Conservation (phyloP, 306 rosid genomes). For the Glycine soja region DNA sequence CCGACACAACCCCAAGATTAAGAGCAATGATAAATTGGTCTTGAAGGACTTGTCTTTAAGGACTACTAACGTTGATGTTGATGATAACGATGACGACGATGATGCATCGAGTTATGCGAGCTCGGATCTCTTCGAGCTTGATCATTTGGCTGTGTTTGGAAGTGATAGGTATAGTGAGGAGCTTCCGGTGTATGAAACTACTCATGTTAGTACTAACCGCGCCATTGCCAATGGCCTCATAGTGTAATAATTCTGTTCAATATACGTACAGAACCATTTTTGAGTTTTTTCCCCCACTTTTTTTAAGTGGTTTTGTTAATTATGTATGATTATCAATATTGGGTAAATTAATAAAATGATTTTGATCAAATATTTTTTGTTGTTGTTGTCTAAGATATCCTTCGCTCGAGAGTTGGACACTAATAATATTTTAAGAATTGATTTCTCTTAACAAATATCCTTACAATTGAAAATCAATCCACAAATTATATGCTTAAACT, state of each 20-base stretch:
- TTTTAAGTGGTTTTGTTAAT: conserved; percentile 2
- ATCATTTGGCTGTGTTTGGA: conserved; percentile 64
- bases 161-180: conserved; percentile 68
- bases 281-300: background rate
- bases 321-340: conserved; percentile 2
- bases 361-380: background rate
- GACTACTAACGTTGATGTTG: background rate
- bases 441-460: too few species aligned
- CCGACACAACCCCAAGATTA: conserved; percentile 47
- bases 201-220: conserved; percentile 65
- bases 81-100: conserved; percentile 36
- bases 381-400: too few species aligned
- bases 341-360: background rate
- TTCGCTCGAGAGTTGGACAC: too few species aligned
- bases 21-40: conserved; percentile 44
- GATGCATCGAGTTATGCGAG: conserved; percentile 81
- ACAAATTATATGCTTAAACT: too few species aligned
- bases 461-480: too few species aligned
- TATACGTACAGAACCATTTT: conserved; percentile 36
- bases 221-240: conserved; percentile 67
- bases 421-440: too few species aligned
- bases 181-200: conserved; percentile 94
- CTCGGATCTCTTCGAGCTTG: conserved; percentile 95
- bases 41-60: conserved; percentile 46
- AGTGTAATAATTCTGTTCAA: conserved; percentile 41